phyloP scores from a whole-genome alignment of 116 monocot genomes.

The Iris pallida region DNA sequence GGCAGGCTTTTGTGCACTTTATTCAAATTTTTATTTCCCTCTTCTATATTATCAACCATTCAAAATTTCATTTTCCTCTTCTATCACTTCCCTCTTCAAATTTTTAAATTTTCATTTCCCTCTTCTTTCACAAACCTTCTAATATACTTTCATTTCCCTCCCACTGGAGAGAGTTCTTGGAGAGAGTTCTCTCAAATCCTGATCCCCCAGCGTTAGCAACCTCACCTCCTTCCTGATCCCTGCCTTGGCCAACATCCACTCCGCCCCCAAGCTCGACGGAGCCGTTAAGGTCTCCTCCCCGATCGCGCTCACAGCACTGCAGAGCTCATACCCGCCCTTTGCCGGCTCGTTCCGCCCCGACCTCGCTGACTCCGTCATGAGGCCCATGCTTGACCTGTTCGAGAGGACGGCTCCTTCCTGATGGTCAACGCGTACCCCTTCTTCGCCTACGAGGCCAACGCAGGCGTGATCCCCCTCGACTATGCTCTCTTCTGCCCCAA shows the following conservation, averaged over 20 bases:
- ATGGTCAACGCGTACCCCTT: conserved; percentile 70
- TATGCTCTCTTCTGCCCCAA: conserved; percentile 72
- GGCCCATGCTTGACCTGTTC: conserved; percentile 47
- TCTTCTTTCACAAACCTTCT: too few species aligned
- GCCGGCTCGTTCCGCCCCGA: conserved; percentile 44
- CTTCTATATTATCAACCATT: too few species aligned
- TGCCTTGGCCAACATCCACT: conserved; percentile 50
- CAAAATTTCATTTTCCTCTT: too few species aligned
- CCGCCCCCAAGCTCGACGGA: conserved; percentile 32
- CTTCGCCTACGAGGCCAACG: conserved; percentile 54
- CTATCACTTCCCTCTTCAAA: too few species aligned
- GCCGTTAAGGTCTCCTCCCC: conserved; percentile 56
- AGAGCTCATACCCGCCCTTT: conserved; percentile 49
- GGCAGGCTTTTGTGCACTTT: too few species aligned
- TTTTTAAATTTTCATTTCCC: too few species aligned
- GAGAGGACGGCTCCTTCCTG: conserved; percentile 28
- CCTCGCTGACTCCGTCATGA: conserved; percentile 25
- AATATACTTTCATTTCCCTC: too few species aligned
- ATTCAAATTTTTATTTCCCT: too few species aligned
- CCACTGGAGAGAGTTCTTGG: too few species aligned
- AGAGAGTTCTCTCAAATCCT: too few species aligned
- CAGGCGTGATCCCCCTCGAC: conserved; percentile 48
- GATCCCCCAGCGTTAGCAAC: too few species aligned
- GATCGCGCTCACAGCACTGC: conserved; percentile 43
- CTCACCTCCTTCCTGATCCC: conserved; percentile 58